phyloP scores from a whole-genome alignment of 768 basidiomycete species.

The Trametes cinnabarina region DNA sequence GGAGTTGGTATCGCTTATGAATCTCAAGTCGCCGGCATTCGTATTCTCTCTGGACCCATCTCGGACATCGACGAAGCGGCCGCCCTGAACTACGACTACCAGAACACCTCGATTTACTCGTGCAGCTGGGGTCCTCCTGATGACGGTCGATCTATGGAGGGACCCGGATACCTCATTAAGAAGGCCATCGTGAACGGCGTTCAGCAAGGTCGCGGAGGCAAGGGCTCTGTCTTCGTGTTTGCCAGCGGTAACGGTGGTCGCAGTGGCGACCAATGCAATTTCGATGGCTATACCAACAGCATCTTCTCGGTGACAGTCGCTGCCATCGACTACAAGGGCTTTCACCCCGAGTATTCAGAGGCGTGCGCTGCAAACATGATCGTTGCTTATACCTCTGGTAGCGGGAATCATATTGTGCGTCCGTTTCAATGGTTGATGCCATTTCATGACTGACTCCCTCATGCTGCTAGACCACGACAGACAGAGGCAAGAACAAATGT shows the following conservation, averaged over 20 bases:
- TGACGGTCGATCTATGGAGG: conserved; percentile 93
- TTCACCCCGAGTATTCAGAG: conserved; percentile 97
- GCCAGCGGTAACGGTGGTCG: conserved; percentile 95
- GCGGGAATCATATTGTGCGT: conserved; percentile 84
- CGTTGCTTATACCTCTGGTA: conserved; percentile 93
- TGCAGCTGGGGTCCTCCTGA: conserved; percentile 99
- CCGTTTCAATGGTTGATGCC: neutral
- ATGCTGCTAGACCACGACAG: conserved; percentile 79
- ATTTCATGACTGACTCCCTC: neutral
- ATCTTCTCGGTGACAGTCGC: conserved; percentile 96
- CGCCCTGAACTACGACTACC: conserved; percentile 90
- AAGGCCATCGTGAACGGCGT: conserved; percentile 95
- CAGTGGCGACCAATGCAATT: conserved; percentile 95
- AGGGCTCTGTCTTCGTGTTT: conserved; percentile 94
- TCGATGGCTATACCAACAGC: conserved; percentile 98
- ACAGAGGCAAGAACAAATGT: conserved; percentile 83
- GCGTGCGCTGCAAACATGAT: conserved; percentile 97
- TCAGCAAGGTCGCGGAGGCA: conserved; percentile 83
- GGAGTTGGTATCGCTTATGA: conserved; percentile 93
- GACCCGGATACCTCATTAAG: conserved; percentile 83
- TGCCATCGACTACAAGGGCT: conserved; percentile 89
- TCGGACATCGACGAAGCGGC: conserved; percentile 95
- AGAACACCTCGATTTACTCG: conserved; percentile 89
- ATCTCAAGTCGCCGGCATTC: conserved; percentile 88
- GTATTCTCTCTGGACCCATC: conserved; percentile 93